Evolutionary conservation across 768 basidiomycete genomes (phyloP).

Genomic region (Phlegmacium glaucopus): DNA sequence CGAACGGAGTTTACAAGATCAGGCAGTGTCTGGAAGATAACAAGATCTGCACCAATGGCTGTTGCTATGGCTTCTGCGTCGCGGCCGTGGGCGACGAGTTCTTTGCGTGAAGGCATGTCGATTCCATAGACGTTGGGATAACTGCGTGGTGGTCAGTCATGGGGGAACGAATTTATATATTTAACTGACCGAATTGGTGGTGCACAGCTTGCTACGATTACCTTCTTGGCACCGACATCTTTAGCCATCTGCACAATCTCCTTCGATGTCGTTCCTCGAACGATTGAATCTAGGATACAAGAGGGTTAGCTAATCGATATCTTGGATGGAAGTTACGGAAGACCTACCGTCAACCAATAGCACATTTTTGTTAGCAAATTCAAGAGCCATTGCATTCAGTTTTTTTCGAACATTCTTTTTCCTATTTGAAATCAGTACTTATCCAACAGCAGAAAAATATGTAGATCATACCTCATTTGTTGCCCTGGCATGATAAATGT

Average conservation of each 20-base stretch:
- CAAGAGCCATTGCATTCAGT: slow-evolving; percentile 97
- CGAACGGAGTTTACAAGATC: slow-evolving; percentile 86
- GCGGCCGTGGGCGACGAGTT: slow-evolving; percentile 85
- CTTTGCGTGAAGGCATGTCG: slow-evolving; percentile 96
- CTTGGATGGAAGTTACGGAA: neutral
- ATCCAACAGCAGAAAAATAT: neutral
- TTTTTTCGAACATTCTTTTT: slow-evolving; percentile 93
- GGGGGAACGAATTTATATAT: neutral
- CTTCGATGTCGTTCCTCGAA: slow-evolving; percentile 96
- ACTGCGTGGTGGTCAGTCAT: slow-evolving; percentile 32
- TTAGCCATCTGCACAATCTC: slow-evolving; percentile 99
- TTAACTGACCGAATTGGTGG: slow-evolving; percentile 84
- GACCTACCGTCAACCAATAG: slow-evolving; percentile 88
- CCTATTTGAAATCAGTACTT: slow-evolving; percentile 35
- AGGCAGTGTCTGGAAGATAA: slow-evolving; percentile 90
- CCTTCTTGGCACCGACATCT: slow-evolving; percentile 95
- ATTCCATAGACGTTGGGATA: slow-evolving; percentile 97
- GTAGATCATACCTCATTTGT: slow-evolving; percentile 66
- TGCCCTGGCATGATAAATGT: slow-evolving; percentile 99
- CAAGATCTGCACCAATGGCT: slow-evolving; percentile 90
- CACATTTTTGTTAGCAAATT: slow-evolving; percentile 90
- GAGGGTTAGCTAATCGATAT: slow-evolving; percentile 1
- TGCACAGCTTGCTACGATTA: slow-evolving; percentile 95
- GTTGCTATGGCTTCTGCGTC: slow-evolving; percentile 67
- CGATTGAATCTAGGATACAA: slow-evolving; percentile 86